These are phyloP conservation scores for Spergularia marina DNA, from an alignment of 148 eudicot species.

Conservation along the genomic window DNA sequence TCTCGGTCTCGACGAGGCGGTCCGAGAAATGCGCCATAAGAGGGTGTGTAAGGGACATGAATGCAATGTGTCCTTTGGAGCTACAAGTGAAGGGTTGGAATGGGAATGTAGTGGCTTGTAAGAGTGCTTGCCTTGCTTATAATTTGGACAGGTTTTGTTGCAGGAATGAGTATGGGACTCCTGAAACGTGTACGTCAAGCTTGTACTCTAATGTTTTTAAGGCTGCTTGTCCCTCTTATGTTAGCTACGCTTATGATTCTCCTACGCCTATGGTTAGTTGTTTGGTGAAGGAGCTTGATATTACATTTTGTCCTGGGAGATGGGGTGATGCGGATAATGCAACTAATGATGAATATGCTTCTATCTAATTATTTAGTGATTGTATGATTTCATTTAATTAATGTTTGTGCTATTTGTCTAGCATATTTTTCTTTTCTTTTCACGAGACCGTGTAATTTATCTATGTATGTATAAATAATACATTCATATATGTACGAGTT, in stretches of 20 bases:
- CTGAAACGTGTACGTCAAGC: constrained; percentile 59
- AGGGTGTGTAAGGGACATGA: constrained; percentile 51
- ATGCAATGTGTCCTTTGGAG: constrained; percentile 52
- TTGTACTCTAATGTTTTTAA: constrained; percentile 62
- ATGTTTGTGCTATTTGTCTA: no score
- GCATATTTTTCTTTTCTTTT: no score
- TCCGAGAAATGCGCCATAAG: constrained; percentile 35
- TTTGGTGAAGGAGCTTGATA: constrained; percentile 43
- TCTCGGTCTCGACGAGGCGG: constrained; percentile 35
- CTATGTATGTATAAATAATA: no score
- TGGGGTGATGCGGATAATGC: constrained; percentile 31
- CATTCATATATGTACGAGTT: no score
- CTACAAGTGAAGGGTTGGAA: constrained; percentile 34
- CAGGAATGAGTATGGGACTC: constrained; percentile 53
- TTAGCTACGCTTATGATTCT: constrained; percentile 60
- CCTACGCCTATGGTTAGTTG: constrained; percentile 59
- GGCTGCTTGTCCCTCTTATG: constrained; percentile 59
- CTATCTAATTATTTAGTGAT: not conserved
- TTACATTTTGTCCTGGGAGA: constrained; percentile 59
- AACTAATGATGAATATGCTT: not conserved
- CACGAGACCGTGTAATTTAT: no score
- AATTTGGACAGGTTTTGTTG: constrained; percentile 59
- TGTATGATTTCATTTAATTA: no score
- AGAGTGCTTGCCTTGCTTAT: constrained; percentile 72
- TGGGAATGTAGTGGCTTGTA: constrained; percentile 65